These are phyloP conservation scores for Penicillium samsonianum DNA, from an alignment of 495 filamentous ascomycete genomes.

Conservation along the genomic window DNA sequence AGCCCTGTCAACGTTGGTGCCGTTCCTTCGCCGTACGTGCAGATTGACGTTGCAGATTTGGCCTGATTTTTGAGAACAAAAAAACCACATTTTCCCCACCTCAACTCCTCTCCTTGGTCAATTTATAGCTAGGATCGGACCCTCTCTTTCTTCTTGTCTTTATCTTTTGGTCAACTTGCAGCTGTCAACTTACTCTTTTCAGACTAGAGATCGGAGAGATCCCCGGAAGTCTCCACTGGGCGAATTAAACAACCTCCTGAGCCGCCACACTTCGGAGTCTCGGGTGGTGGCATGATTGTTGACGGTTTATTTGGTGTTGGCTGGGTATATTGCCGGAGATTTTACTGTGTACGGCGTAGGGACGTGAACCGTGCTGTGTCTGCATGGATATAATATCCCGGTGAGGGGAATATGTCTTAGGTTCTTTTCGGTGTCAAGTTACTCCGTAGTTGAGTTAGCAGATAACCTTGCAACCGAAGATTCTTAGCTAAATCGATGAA, in stretches of 20 bases:
- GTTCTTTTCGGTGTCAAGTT: no score
- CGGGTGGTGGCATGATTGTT: not conserved
- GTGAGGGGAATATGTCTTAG: constrained; percentile 1
- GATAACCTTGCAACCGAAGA: constrained; percentile 2
- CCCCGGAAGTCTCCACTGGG: constrained; percentile 37
- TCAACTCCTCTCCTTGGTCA: not conserved
- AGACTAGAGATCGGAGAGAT: constrained; percentile 40
- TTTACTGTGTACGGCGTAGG: constrained; percentile 21
- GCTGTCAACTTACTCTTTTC: constrained; percentile 38
- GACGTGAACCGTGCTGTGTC: constrained; percentile 29
- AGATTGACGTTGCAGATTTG: constrained; percentile 5
- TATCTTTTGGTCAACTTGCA: constrained; percentile 20
- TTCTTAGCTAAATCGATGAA: not conserved
- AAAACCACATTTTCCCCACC: not conserved
- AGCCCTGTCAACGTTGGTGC: not conserved
- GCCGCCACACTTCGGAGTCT: constrained; percentile 15
- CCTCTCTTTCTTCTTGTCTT: constrained; percentile 11
- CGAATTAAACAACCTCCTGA: constrained; percentile 24
- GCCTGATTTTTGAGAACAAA: not conserved
- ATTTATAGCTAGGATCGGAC: constrained; percentile 1
- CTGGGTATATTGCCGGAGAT: constrained; percentile 22
- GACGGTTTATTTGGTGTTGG: no score
- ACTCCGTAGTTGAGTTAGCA: constrained; percentile 3
- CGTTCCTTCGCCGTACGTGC: not conserved
- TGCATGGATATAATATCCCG: not conserved